These are phyloP conservation scores for Candida oleophila DNA, from an alignment of 805 yeast species.

Conservation along the genomic window DNA sequence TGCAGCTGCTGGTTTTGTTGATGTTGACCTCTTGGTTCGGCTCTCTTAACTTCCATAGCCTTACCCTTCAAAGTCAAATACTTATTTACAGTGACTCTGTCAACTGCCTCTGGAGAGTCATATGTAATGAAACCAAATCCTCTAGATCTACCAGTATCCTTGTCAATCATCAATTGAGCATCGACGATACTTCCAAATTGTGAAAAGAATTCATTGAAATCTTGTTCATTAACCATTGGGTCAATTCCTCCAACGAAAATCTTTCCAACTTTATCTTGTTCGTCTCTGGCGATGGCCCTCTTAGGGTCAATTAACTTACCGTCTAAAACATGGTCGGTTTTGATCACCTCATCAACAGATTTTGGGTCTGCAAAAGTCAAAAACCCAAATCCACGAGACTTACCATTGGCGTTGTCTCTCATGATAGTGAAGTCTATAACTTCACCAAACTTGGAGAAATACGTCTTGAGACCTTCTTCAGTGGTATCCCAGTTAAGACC, in stretches of 20 bases:
- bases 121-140: slow-evolving; percentile 97
- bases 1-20: slow-evolving; percentile 37
- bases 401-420: slow-evolving; percentile 85
- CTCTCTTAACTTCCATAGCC: slow-evolving; percentile 79
- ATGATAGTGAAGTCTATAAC: slow-evolving; percentile 86
- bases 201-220: slow-evolving; percentile 81
- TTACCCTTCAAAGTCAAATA: slow-evolving; percentile 84
- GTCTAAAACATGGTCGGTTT: slow-evolving; percentile 83
- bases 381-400: slow-evolving; percentile 94
- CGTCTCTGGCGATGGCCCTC: slow-evolving; percentile 95
- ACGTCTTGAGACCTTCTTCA: slow-evolving; percentile 78
- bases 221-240: slow-evolving; percentile 87
- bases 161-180: slow-evolving; percentile 95
- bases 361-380: slow-evolving; percentile 79
- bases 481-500: slow-evolving; percentile 98
- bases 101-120: slow-evolving; percentile 93
- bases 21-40: slow-evolving; percentile 78
- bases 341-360: slow-evolving; percentile 83
- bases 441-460: slow-evolving; percentile 86
- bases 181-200: slow-evolving; percentile 90
- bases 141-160: slow-evolving; percentile 94
- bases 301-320: slow-evolving; percentile 97
- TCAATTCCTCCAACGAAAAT: slow-evolving; percentile 97
- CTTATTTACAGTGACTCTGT: slow-evolving; percentile 77
- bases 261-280: slow-evolving; percentile 94